A percentile compares a stretch with the other conserved stretches of the same genome.
Evolutionary conservation across 2,329 filamentous ascomycete genomes (phyloP).

Genomic region (Ophiostoma australiae): DNA sequence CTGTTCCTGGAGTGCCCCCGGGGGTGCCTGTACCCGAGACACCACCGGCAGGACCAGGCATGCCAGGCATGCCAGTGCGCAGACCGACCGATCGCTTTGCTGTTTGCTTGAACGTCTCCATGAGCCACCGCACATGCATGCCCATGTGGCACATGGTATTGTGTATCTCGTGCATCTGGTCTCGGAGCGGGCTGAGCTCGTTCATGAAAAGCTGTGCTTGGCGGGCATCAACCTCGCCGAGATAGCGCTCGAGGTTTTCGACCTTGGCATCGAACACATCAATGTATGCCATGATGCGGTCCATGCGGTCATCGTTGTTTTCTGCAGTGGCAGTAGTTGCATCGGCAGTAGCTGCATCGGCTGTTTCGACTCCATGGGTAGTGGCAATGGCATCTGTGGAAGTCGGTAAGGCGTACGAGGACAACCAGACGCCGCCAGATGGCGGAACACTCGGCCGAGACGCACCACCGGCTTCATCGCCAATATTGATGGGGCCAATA

Average conservation of each 20-base stretch:
- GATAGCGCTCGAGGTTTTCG: constrained; percentile 51
- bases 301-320: constrained; percentile 32
- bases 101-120: constrained; percentile 35
- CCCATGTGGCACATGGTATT: constrained; percentile 54
- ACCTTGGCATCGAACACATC: constrained; percentile 53
- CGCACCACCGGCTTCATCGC: not conserved
- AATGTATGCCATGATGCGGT: constrained; percentile 44
- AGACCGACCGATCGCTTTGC: constrained; percentile 24
- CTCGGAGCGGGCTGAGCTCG: constrained; percentile 56
- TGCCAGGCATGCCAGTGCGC: not conserved
- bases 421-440: constrained; percentile 5
- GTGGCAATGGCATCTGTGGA: not conserved
- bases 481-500: not conserved
- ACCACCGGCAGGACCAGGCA: not conserved
- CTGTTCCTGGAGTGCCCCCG: not conserved
- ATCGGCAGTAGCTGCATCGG: not conserved
- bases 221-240: constrained; percentile 55
- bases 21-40: not conserved
- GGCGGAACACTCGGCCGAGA: constrained; percentile 3
- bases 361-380: not conserved
- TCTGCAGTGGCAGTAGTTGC: not conserved
- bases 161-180: constrained; percentile 56
- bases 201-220: constrained; percentile 59
- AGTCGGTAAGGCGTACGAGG: not conserved
- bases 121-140: constrained; percentile 57